Percentiles rank a stretch among this genome's conserved stretches.
These are phyloP conservation scores for Corchorus olitorius DNA, from an alignment of 345 rosid genomes.

Conservation along the genomic window DNA sequence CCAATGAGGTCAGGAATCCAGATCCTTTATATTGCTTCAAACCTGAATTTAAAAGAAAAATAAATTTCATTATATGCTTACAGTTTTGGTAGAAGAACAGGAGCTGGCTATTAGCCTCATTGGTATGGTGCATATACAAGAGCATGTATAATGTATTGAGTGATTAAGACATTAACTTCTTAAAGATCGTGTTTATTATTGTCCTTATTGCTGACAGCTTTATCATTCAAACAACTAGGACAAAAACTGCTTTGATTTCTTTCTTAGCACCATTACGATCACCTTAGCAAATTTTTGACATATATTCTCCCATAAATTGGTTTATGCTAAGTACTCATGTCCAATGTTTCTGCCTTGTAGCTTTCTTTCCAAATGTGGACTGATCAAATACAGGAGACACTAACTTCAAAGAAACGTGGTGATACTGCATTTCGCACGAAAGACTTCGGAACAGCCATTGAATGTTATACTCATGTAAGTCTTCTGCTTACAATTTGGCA, in stretches of 20 bases:
- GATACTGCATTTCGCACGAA: slow-evolving; percentile 64
- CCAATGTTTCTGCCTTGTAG: slow-evolving; percentile 38
- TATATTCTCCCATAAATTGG: background rate
- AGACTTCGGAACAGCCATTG: slow-evolving; percentile 55
- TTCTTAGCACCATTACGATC: background rate
- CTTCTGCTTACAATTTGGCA: background rate
- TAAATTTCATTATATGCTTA: background rate
- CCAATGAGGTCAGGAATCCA: slow-evolving; percentile 64
- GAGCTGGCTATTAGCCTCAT: background rate
- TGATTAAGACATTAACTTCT: background rate
- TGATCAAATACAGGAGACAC: slow-evolving; percentile 68
- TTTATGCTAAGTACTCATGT: background rate
- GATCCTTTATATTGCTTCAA: background rate
- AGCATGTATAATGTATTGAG: background rate
- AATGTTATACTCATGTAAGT: slow-evolving; percentile 60
- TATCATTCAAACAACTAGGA: background rate
- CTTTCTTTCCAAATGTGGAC: slow-evolving; percentile 81
- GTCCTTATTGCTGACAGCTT: background rate
- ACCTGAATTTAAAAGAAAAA: background rate
- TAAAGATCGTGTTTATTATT: background rate
- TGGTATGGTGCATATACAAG: background rate
- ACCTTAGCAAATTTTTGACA: background rate
- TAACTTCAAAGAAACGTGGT: slow-evolving; percentile 62
- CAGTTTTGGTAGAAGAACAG: background rate
- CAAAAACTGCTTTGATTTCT: slow-evolving; percentile 2